Conservation (phyloP, 2,329 filamentous ascomycete species). For the Fusarium haematococcum region DNA sequence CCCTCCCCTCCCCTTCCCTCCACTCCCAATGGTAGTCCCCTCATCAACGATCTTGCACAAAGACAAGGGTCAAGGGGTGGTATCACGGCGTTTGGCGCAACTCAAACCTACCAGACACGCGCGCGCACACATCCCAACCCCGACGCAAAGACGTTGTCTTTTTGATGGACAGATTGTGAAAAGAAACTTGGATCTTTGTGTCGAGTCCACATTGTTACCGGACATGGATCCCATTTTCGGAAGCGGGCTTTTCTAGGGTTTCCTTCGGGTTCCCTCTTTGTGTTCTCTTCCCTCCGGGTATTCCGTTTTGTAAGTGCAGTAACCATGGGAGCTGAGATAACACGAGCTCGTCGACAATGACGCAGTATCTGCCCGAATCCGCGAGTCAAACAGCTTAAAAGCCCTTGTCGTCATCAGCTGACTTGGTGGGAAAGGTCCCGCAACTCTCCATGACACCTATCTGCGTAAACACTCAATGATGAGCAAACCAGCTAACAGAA, state of each 20-base stretch:
- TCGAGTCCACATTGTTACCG: conserved; percentile 5
- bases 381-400: not conserved
- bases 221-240: not conserved
- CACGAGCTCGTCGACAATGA: not conserved
- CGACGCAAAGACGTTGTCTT: not conserved
- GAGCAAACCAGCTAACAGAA: not conserved
- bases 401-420: conserved; percentile 13
- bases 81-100: conserved; percentile 5
- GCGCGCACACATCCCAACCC: not conserved
- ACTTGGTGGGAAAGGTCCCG: not conserved
- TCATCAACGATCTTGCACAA: conserved; percentile 10
- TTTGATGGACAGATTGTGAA: not conserved
- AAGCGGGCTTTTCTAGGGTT: not conserved
- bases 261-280: not conserved
- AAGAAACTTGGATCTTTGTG: not conserved
- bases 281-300: not conserved
- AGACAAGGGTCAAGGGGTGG: conserved; percentile 15
- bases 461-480: not conserved
- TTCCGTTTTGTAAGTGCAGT: conserved; percentile 4
- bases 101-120: not conserved
- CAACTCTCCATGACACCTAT: conserved; percentile 9
- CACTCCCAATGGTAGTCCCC: not conserved
- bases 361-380: not conserved
- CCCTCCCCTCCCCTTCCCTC: not conserved
- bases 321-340: not conserved